These are phyloP conservation scores for Zelonia costaricensis DNA, from an alignment of 208 protist genomes.

Conservation along the genomic window DNA sequence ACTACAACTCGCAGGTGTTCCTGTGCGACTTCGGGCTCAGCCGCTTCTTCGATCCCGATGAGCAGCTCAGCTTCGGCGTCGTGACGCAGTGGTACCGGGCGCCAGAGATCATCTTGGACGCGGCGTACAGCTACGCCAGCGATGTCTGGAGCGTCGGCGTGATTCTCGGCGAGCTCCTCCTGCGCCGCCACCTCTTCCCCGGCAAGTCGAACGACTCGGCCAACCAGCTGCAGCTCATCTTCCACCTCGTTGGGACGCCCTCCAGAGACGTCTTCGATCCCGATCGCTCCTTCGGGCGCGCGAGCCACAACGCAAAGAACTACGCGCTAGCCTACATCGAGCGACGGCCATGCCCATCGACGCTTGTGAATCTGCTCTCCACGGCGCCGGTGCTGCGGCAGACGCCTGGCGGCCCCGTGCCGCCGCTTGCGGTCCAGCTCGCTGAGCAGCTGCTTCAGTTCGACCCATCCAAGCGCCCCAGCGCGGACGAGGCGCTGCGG, in stretches of 20 bases:
- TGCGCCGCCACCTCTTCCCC: conserved; percentile 89
- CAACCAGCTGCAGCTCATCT: conserved; percentile 94
- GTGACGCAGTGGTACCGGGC: conserved; percentile 93
- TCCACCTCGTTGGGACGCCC: conserved; percentile 94
- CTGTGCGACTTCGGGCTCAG: conserved; percentile 93
- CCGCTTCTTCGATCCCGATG: conserved; percentile 92
- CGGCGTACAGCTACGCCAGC: conserved; percentile 80
- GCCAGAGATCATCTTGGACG: conserved; percentile 92
- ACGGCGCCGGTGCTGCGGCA: conserved; percentile 61
- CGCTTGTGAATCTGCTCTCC: conserved; percentile 49
- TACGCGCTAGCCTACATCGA: conserved; percentile 80
- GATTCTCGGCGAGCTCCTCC: conserved; percentile 92
- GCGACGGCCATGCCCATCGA: conserved; percentile 46
- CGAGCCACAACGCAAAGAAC: conserved; percentile 82
- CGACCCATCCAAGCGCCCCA: conserved; percentile 75
- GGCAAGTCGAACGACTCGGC: conserved; percentile 93
- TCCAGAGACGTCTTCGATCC: conserved; percentile 74
- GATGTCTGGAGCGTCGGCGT: conserved; percentile 92
- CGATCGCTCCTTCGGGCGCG: conserved; percentile 84
- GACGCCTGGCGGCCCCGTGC: conserved; percentile 10
- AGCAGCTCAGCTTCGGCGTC: conserved; percentile 91
- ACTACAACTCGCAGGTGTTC: conserved; percentile 86
- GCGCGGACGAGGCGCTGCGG: conserved; percentile 75
- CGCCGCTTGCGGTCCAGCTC: conserved; percentile 64
- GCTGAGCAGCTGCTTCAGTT: conserved; percentile 81